Percentiles rank a stretch among this genome's conserved stretches.
These are phyloP conservation scores for Capsicum pubescens DNA, from an alignment of 257 asterid genomes.

Conservation along the genomic window DNA sequence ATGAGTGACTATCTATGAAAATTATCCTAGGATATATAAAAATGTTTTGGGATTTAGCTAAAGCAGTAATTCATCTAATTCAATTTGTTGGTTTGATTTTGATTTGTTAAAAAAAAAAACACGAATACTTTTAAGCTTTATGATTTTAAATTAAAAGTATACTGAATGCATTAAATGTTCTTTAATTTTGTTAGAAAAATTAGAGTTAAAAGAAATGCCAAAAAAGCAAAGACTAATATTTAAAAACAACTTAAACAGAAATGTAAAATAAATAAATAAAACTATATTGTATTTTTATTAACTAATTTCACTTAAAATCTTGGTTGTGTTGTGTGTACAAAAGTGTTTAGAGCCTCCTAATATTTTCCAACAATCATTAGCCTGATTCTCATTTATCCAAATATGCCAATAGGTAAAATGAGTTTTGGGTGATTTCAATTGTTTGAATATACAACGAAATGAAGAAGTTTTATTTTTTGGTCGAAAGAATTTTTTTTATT, in stretches of 20 bases:
- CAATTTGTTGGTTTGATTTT: background rate
- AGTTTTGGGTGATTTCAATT: slow-evolving; percentile 6
- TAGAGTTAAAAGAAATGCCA: too few relatives aligned
- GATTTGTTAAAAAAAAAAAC: background rate
- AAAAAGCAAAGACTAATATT: too few relatives aligned
- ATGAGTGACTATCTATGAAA: too few relatives aligned
- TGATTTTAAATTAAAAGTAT: background rate
- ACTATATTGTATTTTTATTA: too few relatives aligned
- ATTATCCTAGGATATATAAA: too few relatives aligned
- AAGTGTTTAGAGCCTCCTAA: background rate
- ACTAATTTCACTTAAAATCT: background rate
- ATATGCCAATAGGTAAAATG: background rate
- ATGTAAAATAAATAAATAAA: too few relatives aligned
- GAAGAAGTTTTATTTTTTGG: background rate
- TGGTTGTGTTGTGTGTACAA: slow-evolving; percentile 19
- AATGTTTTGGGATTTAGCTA: background rate
- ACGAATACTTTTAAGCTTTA: too few relatives aligned
- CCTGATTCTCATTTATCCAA: background rate
- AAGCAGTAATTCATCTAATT: background rate
- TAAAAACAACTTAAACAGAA: too few relatives aligned
- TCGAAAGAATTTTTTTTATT: too few relatives aligned
- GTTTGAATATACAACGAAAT: background rate
- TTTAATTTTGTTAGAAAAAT: background rate
- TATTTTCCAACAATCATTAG: slow-evolving; percentile 15
- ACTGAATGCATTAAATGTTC: background rate